Conservation (phyloP, 2,329 filamentous ascomycete genomes). For the Alternaria longipes region DNA sequence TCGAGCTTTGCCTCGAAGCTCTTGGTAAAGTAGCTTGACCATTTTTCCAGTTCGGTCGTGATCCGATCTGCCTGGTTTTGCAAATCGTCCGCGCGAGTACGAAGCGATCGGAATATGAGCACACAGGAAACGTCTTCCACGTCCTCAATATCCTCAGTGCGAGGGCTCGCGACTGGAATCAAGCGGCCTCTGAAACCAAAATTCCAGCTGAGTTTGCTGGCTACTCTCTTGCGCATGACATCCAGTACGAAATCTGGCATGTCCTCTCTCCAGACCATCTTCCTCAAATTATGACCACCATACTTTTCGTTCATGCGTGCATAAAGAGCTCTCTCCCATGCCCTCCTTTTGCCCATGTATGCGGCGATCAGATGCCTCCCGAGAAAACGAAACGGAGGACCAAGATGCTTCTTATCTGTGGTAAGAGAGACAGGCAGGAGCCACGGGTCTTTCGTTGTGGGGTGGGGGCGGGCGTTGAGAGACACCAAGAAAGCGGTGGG, state of each 20-base stretch:
- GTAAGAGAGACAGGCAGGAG: conserved; percentile 60
- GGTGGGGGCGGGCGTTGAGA: conserved; percentile 66
- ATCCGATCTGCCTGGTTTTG: conserved; percentile 26
- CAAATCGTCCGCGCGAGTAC: conserved; percentile 36
- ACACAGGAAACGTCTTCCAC: conserved; percentile 44
- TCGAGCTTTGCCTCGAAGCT: conserved; percentile 30
- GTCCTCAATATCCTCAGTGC: conserved; percentile 28
- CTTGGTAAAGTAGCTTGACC: conserved; percentile 28
- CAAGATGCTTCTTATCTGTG: conserved; percentile 32
- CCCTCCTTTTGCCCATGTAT: conserved; percentile 31
- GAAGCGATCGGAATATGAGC: conserved; percentile 36
- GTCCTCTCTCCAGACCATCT: conserved; percentile 58
- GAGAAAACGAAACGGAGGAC: conserved; percentile 37
- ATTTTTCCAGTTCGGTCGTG: conserved; percentile 33
- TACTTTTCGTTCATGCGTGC: conserved; percentile 48
- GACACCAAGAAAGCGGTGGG: conserved; percentile 71
- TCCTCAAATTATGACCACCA: conserved; percentile 40
- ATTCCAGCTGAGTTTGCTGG: conserved; percentile 50
- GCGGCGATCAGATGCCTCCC: conserved; percentile 23
- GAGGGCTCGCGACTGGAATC: conserved; percentile 32
- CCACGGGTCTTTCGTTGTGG: conserved; percentile 63
- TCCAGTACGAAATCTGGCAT: conserved; percentile 56
- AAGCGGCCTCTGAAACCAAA: conserved; percentile 38
- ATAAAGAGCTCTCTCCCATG: conserved; percentile 34
- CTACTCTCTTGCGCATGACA: conserved; percentile 49